Percentiles rank a stretch among this genome's conserved stretches.
Conservation (phyloP, 768 basidiomycete species). For the Saitozyma podzolica region DNA sequence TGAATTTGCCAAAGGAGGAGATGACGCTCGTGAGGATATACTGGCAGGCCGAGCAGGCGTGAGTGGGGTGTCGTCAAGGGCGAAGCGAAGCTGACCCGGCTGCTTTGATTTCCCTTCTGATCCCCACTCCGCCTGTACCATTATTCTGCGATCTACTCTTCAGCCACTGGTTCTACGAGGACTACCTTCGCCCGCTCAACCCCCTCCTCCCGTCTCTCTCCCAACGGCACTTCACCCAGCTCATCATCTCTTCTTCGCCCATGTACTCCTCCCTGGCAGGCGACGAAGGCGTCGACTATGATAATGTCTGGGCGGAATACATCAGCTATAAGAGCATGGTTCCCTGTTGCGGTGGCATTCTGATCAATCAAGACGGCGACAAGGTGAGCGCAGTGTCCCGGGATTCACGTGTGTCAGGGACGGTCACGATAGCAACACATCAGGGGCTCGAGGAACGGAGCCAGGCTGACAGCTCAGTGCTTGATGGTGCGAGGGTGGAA, state of each 20-base stretch:
- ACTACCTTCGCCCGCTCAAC: constrained; percentile 91
- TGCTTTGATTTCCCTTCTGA: constrained; percentile 12
- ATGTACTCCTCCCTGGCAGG: constrained; percentile 20
- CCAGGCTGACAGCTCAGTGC: constrained; percentile 60
- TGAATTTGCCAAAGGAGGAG: constrained; percentile 93
- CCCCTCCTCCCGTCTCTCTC: constrained; percentile 80
- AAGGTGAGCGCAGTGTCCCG: constrained; percentile 63
- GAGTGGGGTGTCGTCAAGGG: constrained; percentile 49
- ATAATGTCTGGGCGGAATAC: constrained; percentile 59
- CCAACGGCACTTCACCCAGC: constrained; percentile 89
- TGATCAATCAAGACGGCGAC: constrained; percentile 87
- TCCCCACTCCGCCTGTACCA: constrained; percentile 16
- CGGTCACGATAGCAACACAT: neutral
- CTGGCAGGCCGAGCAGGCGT: constrained; percentile 99
- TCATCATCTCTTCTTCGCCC: constrained; percentile 69
- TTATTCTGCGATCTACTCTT: too few species aligned
- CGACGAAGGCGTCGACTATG: constrained; percentile 32
- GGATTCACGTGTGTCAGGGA: neutral
- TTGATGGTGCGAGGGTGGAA: constrained; percentile 99
- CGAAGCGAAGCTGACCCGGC: neutral
- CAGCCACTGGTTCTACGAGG: constrained; percentile 99
- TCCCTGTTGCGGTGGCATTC: constrained; percentile 95
- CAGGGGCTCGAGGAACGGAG: neutral
- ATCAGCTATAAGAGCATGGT: constrained; percentile 96
- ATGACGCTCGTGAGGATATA: constrained; percentile 87